Evolutionary conservation across 805 yeast genomes (phyloP).

Genomic region (Saitoella complicata): DNA sequence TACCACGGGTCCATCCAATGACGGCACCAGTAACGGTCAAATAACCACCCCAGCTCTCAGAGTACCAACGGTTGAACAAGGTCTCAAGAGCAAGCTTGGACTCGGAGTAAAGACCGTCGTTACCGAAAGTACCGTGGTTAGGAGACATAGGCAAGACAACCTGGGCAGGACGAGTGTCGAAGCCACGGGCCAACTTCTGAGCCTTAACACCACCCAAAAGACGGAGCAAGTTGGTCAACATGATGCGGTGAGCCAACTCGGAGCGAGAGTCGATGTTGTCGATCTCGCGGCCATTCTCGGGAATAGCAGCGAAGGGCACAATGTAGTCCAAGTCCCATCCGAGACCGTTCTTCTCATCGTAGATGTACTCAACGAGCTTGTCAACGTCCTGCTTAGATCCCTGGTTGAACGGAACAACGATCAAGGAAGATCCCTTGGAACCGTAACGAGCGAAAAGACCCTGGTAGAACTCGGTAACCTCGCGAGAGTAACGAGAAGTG

Average conservation of each 20-base stretch:
- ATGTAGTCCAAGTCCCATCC: constrained; percentile 97
- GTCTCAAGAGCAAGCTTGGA: constrained; percentile 92
- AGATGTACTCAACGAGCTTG: constrained; percentile 69
- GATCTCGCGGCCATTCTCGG: constrained; percentile 94
- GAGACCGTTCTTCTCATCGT: constrained; percentile 77
- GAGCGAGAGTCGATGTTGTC: constrained; percentile 87
- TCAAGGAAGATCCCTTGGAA: constrained; percentile 77
- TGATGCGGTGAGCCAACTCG: constrained; percentile 95
- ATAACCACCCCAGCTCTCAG: constrained; percentile 91
- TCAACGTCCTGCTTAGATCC: constrained; percentile 84
- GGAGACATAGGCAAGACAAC: constrained; percentile 93
- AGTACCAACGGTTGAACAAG: constrained; percentile 94
- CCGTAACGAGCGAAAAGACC: constrained; percentile 83
- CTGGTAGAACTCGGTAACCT: constrained; percentile 92
- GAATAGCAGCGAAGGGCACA: constrained; percentile 97
- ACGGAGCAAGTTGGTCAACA: constrained; percentile 90
- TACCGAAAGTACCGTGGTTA: constrained; percentile 97
- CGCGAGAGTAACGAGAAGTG: constrained; percentile 85
- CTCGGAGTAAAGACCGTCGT: constrained; percentile 96
- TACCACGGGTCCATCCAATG: constrained; percentile 99
- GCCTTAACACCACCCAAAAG: constrained; percentile 79
- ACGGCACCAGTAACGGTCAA: constrained; percentile 95
- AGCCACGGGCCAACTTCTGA: constrained; percentile 57
- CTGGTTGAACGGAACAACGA: constrained; percentile 97
- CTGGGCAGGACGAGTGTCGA: constrained; percentile 96